A percentile compares a stretch with the other conserved stretches of the same genome.
phyloP scores from a whole-genome alignment of 1,139 yeast species.

The Hyphopichia buzzinii region DNA sequence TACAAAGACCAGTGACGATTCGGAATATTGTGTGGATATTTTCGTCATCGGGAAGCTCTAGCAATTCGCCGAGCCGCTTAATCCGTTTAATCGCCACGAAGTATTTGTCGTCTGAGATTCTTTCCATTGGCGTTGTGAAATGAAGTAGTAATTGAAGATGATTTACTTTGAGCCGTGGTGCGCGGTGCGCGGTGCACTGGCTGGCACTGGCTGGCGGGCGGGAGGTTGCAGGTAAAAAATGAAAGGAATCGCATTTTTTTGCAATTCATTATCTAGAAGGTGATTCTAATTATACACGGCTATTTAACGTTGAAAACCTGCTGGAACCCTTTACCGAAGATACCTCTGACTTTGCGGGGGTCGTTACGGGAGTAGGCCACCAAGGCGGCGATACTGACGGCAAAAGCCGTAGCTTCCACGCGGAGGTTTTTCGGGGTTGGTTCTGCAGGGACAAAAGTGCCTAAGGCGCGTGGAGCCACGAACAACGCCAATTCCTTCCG shows the following conservation, averaged over 20 bases:
- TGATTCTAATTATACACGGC: slow-evolving; percentile 20
- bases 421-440: slow-evolving; percentile 23
- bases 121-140: slow-evolving; percentile 19
- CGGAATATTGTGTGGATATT: slow-evolving; percentile 19
- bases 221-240: too few species aligned
- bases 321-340: slow-evolving; percentile 33
- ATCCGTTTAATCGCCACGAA: slow-evolving; percentile 4
- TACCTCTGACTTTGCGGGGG: slow-evolving; percentile 31
- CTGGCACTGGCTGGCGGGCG: too few species aligned
- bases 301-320: slow-evolving; percentile 15
- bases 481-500: slow-evolving; percentile 41
- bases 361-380: slow-evolving; percentile 30
- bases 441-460: slow-evolving; percentile 30
- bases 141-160: too few species aligned
- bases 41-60: slow-evolving; percentile 18
- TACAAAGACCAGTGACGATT: slow-evolving; percentile 49
- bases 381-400: slow-evolving; percentile 33
- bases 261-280: too few species aligned
- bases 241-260: too few species aligned
- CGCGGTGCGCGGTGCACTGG: too few species aligned
- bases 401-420: slow-evolving; percentile 28
- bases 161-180: too few species aligned
- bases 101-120: slow-evolving; percentile 10
- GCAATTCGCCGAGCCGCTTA: slow-evolving; percentile 13
- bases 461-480: slow-evolving; percentile 39